Percentiles rank a stretch among this genome's conserved stretches.
phyloP scores from a whole-genome alignment of 2,329 filamentous ascomycete species.

The Aspergillus brunneoviolaceus region DNA sequence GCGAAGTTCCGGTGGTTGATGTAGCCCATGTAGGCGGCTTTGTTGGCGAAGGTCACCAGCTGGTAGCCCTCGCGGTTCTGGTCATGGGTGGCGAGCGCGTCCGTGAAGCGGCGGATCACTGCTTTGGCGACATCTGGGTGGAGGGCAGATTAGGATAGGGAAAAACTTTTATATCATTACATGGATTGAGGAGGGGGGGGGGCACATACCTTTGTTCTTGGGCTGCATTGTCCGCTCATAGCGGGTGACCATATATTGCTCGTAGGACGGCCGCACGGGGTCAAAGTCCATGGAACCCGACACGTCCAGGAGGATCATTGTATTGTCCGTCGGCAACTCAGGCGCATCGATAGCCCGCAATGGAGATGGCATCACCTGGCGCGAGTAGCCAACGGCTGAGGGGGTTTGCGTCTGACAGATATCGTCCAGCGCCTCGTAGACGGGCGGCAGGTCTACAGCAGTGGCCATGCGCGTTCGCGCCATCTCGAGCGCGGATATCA shows the following conservation, averaged over 20 bases:
- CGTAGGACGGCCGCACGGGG: slow-evolving; percentile 1
- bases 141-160: no score
- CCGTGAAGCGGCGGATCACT: slow-evolving; percentile 6
- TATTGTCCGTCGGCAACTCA: background rate
- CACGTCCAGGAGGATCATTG: slow-evolving; percentile 7
- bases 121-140: slow-evolving; percentile 5
- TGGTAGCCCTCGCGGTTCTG: slow-evolving; percentile 5
- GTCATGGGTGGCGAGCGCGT: slow-evolving; percentile 3
- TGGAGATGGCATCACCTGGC: slow-evolving; percentile 6
- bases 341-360: background rate
- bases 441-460: slow-evolving; percentile 5
- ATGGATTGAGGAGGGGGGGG: no score
- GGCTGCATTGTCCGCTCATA: background rate
- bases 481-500: slow-evolving; percentile 2
- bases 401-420: background rate
- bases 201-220: slow-evolving; percentile 1
- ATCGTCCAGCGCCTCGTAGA: background rate
- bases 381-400: background rate
- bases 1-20: slow-evolving; percentile 6
- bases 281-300: slow-evolving; percentile 5
- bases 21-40: background rate
- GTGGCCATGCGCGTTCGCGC: slow-evolving; percentile 1
- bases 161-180: no score
- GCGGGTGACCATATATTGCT: slow-evolving; percentile 1
- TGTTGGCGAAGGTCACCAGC: slow-evolving; percentile 4